Evolutionary conservation across 2,329 filamentous ascomycete genomes (phyloP), one percentile per base, ranked within the genome.

Genomic region (Ophiostoma piceae): DNA sequence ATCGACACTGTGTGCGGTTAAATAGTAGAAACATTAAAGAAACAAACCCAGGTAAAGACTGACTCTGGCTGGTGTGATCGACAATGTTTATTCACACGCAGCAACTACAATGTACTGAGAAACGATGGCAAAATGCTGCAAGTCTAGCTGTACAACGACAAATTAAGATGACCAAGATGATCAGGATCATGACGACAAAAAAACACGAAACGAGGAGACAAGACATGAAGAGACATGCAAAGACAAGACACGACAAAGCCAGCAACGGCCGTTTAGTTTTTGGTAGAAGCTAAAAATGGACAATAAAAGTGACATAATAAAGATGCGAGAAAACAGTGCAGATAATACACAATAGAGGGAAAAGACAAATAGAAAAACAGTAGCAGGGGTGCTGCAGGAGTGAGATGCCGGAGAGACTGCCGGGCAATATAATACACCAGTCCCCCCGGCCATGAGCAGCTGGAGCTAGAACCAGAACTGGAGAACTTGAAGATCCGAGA

Each of bases 351-450:
- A 22, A 11, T 9, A n/a, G 32, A 35, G 37, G n/a, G 8, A 64
- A 16, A 37, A 64, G 4, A 64, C 6, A 37, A 64, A 64, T n/a
- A 35, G 26, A 60, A 60, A 60, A 60, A 32, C 11, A 29, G 22
- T 14, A 26, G 57, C 57, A 62, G 26, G 57, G 57, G 57, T 62
- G 57, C 57, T 62, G 57, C 57, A 62, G 26, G 32, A 62, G 57
- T 62, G 57, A 26, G 57, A 62, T 62, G 26, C 57, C 57, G 26
- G 57, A 29, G 57, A 32, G 57, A 62, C 57, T 62, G 26, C 57
- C 57, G 57, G 57, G 57, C 22, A 39, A 64, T 37, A 64, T 64
- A 64, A 64, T 64, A 64, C 60, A 64, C 14, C 60, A 64, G 60
- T 37, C 16, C 60, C 60, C 60, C 14, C 60, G 32, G 32, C 60